Evolutionary conservation across 2,329 filamentous ascomycete species (phyloP).

Genomic region (Aureobasidium sp.): DNA sequence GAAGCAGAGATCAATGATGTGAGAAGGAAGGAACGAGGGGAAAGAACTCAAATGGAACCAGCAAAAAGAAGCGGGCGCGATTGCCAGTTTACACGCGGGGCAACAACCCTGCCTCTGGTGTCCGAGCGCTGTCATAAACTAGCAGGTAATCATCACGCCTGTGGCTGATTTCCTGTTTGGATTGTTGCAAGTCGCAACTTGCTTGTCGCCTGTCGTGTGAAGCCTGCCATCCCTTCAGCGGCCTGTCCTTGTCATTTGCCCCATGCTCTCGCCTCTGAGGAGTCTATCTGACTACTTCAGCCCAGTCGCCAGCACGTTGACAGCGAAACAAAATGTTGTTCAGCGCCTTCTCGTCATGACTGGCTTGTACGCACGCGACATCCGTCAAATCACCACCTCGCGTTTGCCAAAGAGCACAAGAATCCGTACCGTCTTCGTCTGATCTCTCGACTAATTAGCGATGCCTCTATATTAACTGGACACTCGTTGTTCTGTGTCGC

Average conservation of each 20-base stretch:
- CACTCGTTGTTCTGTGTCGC: not conserved
- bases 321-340: constrained; percentile 7
- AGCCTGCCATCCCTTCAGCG: not conserved
- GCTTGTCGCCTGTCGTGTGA: not conserved
- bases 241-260: not conserved
- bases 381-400: not conserved
- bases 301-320: constrained; percentile 10
- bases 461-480: not conserved
- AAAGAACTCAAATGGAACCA: constrained; percentile 5
- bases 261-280: not conserved
- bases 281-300: not conserved
- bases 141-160: constrained; percentile 1
- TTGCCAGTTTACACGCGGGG: not conserved
- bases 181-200: constrained; percentile 13
- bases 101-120: constrained; percentile 1
- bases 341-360: constrained; percentile 10
- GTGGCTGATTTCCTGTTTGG: constrained; percentile 12
- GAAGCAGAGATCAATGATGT: constrained; percentile 15
- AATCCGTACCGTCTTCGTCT: constrained; percentile 2
- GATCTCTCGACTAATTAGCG: constrained; percentile 6
- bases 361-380: constrained; percentile 1
- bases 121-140: constrained; percentile 10
- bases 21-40: constrained; percentile 23
- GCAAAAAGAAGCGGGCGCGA: constrained; percentile 1
- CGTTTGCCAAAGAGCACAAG: constrained; percentile 4